A percentile compares a stretch with the other conserved stretches of the same genome.
These are phyloP conservation scores for Zygoascus ofunaensis DNA, from an alignment of 805 yeast species.

Conservation along the genomic window DNA sequence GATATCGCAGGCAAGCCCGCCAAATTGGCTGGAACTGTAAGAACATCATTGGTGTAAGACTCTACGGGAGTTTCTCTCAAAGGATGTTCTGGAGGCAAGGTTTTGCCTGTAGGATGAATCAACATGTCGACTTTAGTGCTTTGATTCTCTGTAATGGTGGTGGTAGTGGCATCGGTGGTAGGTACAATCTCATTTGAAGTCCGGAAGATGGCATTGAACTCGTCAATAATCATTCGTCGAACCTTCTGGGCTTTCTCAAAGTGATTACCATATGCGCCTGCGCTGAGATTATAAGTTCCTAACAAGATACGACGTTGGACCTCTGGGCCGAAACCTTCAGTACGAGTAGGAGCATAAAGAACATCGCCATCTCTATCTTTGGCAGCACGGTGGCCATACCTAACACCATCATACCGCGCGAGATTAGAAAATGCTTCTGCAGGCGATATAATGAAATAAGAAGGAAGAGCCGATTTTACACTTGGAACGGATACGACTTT, in stretches of 20 bases:
- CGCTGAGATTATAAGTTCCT: constrained; percentile 79
- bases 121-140: constrained; percentile 48
- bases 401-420: constrained; percentile 80
- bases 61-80: constrained; percentile 43
- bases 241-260: constrained; percentile 66
- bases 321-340: constrained; percentile 64
- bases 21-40: constrained; percentile 83
- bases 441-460: constrained; percentile 81
- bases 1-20: constrained; percentile 86
- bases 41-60: constrained; percentile 69
- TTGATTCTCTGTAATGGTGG: constrained; percentile 24
- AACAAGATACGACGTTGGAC: constrained; percentile 74
- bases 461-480: constrained; percentile 55
- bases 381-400: constrained; percentile 56
- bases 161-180: constrained; percentile 6
- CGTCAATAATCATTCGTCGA: constrained; percentile 50
- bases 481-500: constrained; percentile 63
- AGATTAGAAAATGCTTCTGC: constrained; percentile 93
- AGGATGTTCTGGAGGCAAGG: constrained; percentile 44
- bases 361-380: constrained; percentile 1
- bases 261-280: constrained; percentile 64
- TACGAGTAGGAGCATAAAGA: constrained; percentile 51
- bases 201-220: constrained; percentile 57
- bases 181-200: constrained; percentile 37
- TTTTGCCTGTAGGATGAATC: constrained; percentile 62